These are phyloP conservation scores for Pseudocercospora pini-densiflorae DNA, from an alignment of 2,329 filamentous ascomycete species.

Conservation along the genomic window DNA sequence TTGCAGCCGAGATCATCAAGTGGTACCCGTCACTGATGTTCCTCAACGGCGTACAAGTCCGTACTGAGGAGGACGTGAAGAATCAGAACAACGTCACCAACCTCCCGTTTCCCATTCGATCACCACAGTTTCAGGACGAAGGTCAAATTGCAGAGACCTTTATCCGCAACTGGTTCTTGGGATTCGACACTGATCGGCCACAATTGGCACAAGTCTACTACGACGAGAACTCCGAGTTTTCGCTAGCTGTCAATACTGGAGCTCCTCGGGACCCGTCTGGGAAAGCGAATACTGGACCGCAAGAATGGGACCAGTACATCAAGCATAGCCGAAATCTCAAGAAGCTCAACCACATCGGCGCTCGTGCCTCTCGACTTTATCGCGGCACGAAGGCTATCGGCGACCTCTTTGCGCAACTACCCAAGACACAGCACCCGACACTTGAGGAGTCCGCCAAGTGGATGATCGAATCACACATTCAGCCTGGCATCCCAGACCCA, in stretches of 20 bases:
- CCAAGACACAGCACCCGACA: constrained; percentile 74
- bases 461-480: constrained; percentile 78
- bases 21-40: constrained; percentile 84
- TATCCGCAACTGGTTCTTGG: constrained; percentile 71
- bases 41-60: constrained; percentile 75
- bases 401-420: constrained; percentile 71
- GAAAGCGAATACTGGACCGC: constrained; percentile 44
- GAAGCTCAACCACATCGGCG: constrained; percentile 65
- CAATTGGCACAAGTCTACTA: constrained; percentile 71
- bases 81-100: constrained; percentile 56
- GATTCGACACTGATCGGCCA: constrained; percentile 74
- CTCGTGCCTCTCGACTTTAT: constrained; percentile 68
- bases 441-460: constrained; percentile 73
- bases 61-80: constrained; percentile 72
- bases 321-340: constrained; percentile 78
- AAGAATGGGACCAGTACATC: constrained; percentile 76
- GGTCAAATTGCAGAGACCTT: constrained; percentile 76
- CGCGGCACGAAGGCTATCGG: constrained; percentile 68
- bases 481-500: constrained; percentile 73
- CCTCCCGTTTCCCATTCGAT: constrained; percentile 64
- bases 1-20: constrained; percentile 69
- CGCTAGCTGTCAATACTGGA: constrained; percentile 71
- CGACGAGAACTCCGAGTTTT: constrained; percentile 76
- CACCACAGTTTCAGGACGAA: constrained; percentile 75
- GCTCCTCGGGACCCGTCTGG: constrained; percentile 53